Conservation (phyloP, 306 rosid species). For the Spatholobus suberectus region DNA sequence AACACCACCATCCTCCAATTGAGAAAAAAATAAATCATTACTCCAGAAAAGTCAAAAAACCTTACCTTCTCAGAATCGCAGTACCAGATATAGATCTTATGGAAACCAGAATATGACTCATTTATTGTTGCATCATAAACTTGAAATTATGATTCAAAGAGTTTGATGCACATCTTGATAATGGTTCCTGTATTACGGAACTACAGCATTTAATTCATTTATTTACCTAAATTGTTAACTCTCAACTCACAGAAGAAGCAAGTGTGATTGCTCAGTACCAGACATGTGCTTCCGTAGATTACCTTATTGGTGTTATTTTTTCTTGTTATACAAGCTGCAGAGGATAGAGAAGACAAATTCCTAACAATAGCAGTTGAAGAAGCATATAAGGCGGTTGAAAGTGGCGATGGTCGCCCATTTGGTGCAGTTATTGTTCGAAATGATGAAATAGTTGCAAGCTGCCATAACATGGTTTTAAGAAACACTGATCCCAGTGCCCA, state of each 20-base stretch:
- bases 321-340: constrained; percentile 53
- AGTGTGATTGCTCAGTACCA: background rate
- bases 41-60: too few species aligned
- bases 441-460: constrained; percentile 79
- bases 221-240: too few species aligned
- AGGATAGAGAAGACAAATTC: constrained; percentile 77
- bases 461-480: constrained; percentile 79
- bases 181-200: too few species aligned
- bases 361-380: constrained; percentile 74
- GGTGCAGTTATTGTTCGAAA: constrained; percentile 83
- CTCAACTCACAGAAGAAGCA: background rate
- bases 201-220: too few species aligned
- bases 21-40: too few species aligned
- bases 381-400: constrained; percentile 83
- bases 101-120: background rate
- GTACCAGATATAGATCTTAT: background rate
- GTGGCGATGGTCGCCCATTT: constrained; percentile 82
- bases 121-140: background rate
- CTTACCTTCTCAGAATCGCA: background rate
- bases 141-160: too few species aligned
- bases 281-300: background rate
- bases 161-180: too few species aligned
- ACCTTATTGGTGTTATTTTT: background rate
- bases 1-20: too few species aligned
- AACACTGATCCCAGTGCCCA: constrained; percentile 86